Percentiles rank a stretch among this genome's conserved stretches.
These are phyloP conservation scores for Sedum album DNA, from an alignment of 164 flowering plant genomes.

Conservation along the genomic window DNA sequence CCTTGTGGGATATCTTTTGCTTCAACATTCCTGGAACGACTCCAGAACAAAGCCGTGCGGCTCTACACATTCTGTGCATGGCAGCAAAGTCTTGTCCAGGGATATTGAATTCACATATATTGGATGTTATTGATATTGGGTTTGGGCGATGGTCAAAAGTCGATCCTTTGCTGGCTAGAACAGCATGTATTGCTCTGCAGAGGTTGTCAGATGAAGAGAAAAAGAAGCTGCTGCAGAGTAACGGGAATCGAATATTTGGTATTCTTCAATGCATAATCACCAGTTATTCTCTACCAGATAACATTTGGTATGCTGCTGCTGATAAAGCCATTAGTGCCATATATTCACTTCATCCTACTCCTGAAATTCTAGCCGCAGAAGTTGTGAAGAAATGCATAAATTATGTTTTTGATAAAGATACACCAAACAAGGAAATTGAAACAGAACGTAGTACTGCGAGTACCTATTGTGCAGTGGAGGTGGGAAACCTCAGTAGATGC, in stretches of 20 bases:
- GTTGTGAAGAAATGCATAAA: slow-evolving; percentile 54
- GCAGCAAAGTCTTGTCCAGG: slow-evolving; percentile 73
- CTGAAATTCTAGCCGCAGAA: slow-evolving; percentile 69
- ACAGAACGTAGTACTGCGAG: slow-evolving; percentile 17
- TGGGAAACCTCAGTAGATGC: slow-evolving; percentile 63
- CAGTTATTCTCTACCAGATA: slow-evolving; percentile 69
- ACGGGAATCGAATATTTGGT: slow-evolving; percentile 62
- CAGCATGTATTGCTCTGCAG: slow-evolving; percentile 84
- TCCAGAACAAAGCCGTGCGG: slow-evolving; percentile 93
- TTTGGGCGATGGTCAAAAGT: slow-evolving; percentile 97
- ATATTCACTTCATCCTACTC: slow-evolving; percentile 78
- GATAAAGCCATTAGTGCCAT: slow-evolving; percentile 79
- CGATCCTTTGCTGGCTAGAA: slow-evolving; percentile 89
- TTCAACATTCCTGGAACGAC: slow-evolving; percentile 80
- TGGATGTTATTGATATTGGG: slow-evolving; percentile 88
- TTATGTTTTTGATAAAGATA: slow-evolving; percentile 44
- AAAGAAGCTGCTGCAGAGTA: slow-evolving; percentile 46
- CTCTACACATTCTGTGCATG: slow-evolving; percentile 88
- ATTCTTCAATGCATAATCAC: slow-evolving; percentile 60
- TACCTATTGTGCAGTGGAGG: slow-evolving; percentile 45
- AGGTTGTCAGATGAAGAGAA: slow-evolving; percentile 76
- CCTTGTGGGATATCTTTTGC: slow-evolving; percentile 95
- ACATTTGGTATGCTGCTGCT: slow-evolving; percentile 85
- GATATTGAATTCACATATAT: slow-evolving; percentile 69
- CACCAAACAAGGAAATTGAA: slow-evolving; percentile 33